Conservation (phyloP, 2,329 filamentous ascomycete genomes). For the Colletotrichum tropicale region DNA sequence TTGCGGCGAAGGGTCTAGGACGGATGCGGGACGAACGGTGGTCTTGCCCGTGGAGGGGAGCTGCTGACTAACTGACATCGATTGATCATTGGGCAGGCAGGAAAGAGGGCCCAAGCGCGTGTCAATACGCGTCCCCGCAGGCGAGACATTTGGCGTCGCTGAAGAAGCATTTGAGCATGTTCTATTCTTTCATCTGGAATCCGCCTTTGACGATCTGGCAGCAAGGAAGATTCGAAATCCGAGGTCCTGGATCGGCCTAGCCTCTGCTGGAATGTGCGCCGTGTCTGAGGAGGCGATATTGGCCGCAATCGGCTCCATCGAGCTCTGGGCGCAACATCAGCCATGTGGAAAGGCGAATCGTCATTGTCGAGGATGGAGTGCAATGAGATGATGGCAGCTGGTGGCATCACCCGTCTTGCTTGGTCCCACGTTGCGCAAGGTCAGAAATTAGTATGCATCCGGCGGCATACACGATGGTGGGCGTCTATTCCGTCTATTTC, state of each 20-base stretch:
- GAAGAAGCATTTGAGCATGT: background rate
- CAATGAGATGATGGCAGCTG: background rate
- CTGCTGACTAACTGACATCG: background rate
- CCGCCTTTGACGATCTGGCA: background rate
- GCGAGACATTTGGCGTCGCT: background rate
- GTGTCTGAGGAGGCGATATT: background rate
- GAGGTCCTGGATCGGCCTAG: background rate
- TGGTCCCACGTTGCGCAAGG: background rate
- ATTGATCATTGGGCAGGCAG: background rate
- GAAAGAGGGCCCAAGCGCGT: background rate
- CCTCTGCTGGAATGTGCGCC: background rate
- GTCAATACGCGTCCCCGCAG: background rate
- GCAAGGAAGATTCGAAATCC: background rate
- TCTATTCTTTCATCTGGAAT: background rate
- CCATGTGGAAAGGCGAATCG: background rate
- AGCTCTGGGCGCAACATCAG: background rate
- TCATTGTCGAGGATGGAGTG: background rate
- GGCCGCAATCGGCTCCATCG: background rate
- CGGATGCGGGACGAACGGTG: background rate
- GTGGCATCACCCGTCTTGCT: background rate
- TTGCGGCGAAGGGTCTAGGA: background rate
- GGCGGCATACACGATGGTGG: background rate
- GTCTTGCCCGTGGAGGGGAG: background rate
- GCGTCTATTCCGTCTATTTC: conserved; percentile 3
- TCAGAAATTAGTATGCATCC: background rate